A percentile compares a stretch with the other conserved stretches of the same genome.
These are phyloP conservation scores for Borovskyia barvae DNA, from an alignment of 208 protist genomes.

Conservation along the genomic window DNA sequence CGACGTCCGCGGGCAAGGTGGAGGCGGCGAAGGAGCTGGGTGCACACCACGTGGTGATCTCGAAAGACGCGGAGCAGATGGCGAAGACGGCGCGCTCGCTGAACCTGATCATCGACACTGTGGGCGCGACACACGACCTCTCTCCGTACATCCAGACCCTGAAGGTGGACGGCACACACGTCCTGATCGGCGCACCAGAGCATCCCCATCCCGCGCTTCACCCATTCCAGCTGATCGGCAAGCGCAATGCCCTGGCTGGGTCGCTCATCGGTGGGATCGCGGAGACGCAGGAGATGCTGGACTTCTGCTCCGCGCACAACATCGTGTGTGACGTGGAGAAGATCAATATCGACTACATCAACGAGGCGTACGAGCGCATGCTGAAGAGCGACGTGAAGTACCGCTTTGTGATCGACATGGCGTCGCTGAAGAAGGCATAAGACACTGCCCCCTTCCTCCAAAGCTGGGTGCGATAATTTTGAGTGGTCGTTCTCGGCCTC, in stretches of 20 bases:
- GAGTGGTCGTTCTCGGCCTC: background rate
- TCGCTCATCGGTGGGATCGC: slow-evolving; percentile 68
- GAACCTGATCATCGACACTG: slow-evolving; percentile 63
- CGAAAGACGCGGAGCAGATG: slow-evolving; percentile 56
- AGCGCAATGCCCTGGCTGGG: slow-evolving; percentile 29
- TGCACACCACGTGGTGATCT: slow-evolving; percentile 50
- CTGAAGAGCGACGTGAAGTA: slow-evolving; percentile 62
- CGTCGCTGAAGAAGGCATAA: slow-evolving; percentile 31
- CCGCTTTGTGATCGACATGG: slow-evolving; percentile 72
- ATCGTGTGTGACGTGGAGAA: slow-evolving; percentile 60
- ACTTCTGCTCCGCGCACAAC: slow-evolving; percentile 68
- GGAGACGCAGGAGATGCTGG: slow-evolving; percentile 80
- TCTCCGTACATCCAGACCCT: slow-evolving; percentile 41
- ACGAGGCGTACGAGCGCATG: slow-evolving; percentile 62
- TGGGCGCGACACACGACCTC: slow-evolving; percentile 43
- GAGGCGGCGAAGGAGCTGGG: slow-evolving; percentile 59
- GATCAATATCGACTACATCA: slow-evolving; percentile 61
- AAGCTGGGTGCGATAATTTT: background rate
- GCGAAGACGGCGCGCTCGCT: slow-evolving; percentile 28
- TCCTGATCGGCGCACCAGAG: slow-evolving; percentile 46
- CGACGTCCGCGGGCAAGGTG: slow-evolving; percentile 53
- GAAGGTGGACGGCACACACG: slow-evolving; percentile 35
- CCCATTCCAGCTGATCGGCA: slow-evolving; percentile 22
- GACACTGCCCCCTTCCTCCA: background rate
- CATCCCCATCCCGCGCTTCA: slow-evolving; percentile 34